Conservation (phyloP, 495 filamentous ascomycete species). For the Aspergillus heteromorphus region DNA sequence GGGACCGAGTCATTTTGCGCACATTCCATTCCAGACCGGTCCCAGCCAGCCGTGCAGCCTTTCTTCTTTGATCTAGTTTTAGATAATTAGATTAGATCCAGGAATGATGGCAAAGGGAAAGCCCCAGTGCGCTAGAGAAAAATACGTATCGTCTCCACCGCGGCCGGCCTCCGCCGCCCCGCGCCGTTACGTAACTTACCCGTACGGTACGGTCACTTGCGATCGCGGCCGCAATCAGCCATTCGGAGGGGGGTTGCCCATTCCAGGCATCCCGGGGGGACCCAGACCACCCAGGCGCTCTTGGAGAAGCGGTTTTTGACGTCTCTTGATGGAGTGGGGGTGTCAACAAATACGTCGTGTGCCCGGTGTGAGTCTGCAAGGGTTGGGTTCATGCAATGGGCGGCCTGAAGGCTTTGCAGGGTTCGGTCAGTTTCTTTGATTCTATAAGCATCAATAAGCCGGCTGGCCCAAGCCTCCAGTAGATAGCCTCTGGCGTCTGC, state of each 20-base stretch:
- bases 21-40: background rate
- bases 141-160: background rate
- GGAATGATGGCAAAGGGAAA: background rate
- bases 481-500: too few relatives aligned
- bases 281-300: background rate
- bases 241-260: background rate
- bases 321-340: too few relatives aligned
- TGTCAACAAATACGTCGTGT: too few relatives aligned
- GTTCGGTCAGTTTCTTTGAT: too few relatives aligned
- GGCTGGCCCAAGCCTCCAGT: too few relatives aligned
- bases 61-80: too few relatives aligned
- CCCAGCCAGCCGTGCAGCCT: background rate
- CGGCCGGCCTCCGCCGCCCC: background rate
- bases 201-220: background rate
- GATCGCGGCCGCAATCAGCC: background rate
- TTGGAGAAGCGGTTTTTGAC: background rate
- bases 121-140: background rate
- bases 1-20: too few relatives aligned
- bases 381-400: too few relatives aligned
- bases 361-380: too few relatives aligned
- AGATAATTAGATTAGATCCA: background rate
- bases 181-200: background rate
- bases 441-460: too few relatives aligned
- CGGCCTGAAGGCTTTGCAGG: too few relatives aligned
- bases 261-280: background rate